A percentile compares a stretch with the other conserved stretches of the same genome.
Conservation (phyloP, 1,284 basidiomycete species). For the Tremellales sp. region DNA sequence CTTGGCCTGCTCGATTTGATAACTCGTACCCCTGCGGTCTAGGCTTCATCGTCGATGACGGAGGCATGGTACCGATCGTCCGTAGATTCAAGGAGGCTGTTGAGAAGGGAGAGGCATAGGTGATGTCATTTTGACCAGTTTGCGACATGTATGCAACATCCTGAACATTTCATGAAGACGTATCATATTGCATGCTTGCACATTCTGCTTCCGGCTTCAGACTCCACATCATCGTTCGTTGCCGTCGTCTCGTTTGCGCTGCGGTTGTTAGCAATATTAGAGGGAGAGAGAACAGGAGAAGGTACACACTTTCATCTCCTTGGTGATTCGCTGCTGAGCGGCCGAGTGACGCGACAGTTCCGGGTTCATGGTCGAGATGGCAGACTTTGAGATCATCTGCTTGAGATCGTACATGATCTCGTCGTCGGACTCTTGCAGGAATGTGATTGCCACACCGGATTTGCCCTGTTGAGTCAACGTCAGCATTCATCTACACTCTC, state of each 20-base stretch:
- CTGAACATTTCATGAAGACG: no score
- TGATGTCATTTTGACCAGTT: no score
- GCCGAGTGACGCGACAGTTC: conserved; percentile 86
- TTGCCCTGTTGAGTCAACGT: no score
- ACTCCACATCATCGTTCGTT: no score
- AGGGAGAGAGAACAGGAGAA: no score
- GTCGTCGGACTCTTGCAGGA: conserved; percentile 91
- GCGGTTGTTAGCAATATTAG: no score
- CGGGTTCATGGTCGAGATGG: conserved; percentile 78
- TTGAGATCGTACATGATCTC: conserved; percentile 81
- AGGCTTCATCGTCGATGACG: conserved; percentile 43
- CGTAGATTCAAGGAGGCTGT: conserved; percentile 43
- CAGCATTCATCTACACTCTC: no score
- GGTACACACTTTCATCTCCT: conserved; percentile 97
- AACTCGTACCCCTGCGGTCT: conserved; percentile 41
- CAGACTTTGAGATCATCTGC: conserved; percentile 81
- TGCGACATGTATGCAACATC: no score
- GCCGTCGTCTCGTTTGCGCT: no score
- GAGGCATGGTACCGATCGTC: conserved; percentile 46
- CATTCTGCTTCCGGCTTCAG: no score
- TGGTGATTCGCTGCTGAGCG: conserved; percentile 78
- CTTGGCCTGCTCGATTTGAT: conserved; percentile 46
- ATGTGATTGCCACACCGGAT: conserved; percentile 85
- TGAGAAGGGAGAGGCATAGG: conserved; percentile 28
- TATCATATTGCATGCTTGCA: no score